Percentiles rank a stretch among this genome's conserved stretches.
phyloP scores from a whole-genome alignment of 2,329 filamentous ascomycete genomes.

The Claviceps purpurea region DNA sequence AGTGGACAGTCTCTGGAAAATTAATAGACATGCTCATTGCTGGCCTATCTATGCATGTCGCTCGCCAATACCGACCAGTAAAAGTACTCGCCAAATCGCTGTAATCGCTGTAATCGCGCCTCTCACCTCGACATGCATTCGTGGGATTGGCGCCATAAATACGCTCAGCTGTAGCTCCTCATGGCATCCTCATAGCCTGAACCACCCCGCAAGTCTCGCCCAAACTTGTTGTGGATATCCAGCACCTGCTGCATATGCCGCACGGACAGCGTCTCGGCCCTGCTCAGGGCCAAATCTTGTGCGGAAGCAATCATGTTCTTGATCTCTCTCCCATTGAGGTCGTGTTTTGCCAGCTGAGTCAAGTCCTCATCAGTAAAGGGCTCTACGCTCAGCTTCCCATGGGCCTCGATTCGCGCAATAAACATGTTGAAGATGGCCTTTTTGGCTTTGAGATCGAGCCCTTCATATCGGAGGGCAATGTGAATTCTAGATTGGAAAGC shows the following conservation, averaged over 20 bases:
- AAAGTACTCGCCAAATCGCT: no score
- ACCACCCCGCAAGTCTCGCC: slow-evolving; percentile 70
- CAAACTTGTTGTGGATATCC: slow-evolving; percentile 73
- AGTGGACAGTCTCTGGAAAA: no score
- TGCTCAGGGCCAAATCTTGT: slow-evolving; percentile 68
- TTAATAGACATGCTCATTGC: no score
- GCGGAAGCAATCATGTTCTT: slow-evolving; percentile 79
- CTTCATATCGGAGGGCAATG: slow-evolving; percentile 69
- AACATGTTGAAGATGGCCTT: slow-evolving; percentile 76
- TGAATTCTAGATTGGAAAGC: slow-evolving; percentile 84
- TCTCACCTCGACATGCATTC: no score
- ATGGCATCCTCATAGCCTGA: slow-evolving; percentile 71
- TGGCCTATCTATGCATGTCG: no score
- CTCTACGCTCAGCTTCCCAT: slow-evolving; percentile 47
- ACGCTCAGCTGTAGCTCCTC: slow-evolving; percentile 54
- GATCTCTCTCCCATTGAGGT: slow-evolving; percentile 55
- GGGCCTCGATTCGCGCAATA: slow-evolving; percentile 54
- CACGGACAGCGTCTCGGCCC: slow-evolving; percentile 59
- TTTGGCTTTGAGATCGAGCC: slow-evolving; percentile 58
- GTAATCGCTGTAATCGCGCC: no score
- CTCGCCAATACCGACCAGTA: no score
- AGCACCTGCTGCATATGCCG: slow-evolving; percentile 68
- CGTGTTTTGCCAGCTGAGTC: slow-evolving; percentile 50
- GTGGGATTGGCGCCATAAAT: neutral
- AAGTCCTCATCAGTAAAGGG: slow-evolving; percentile 55